phyloP scores from a whole-genome alignment of 2,329 filamentous ascomycete genomes.

The Neurospora sp. region DNA sequence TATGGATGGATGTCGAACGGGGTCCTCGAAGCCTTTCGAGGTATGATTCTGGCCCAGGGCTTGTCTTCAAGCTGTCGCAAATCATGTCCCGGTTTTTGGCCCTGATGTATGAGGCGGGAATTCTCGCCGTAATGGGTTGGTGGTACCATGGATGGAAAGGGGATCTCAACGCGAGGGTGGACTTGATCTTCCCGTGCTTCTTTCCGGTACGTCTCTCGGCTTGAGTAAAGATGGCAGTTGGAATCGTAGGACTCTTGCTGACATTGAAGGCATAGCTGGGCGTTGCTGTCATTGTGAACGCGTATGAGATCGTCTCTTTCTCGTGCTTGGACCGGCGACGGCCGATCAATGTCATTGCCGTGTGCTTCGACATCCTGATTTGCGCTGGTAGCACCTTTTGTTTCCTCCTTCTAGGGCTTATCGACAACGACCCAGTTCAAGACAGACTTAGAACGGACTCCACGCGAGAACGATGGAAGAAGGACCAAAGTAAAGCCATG shows the following conservation, averaged over 20 bases:
- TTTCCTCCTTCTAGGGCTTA: conserved; percentile 12
- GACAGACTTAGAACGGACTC: neutral
- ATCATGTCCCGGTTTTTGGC: conserved; percentile 8
- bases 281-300: conserved; percentile 6
- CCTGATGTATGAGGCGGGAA: conserved; percentile 6
- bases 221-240: neutral
- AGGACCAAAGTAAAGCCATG: conserved; percentile 15
- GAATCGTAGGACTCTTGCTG: neutral
- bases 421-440: conserved; percentile 3
- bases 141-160: conserved; percentile 10
- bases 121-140: conserved; percentile 10
- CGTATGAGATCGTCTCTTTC: conserved; percentile 13
- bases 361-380: conserved; percentile 11
- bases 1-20: neutral
- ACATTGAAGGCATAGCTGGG: conserved; percentile 7
- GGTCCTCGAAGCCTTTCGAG: neutral
- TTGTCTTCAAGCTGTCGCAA: conserved; percentile 9
- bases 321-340: conserved; percentile 8
- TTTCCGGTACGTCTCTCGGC: conserved; percentile 10
- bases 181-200: conserved; percentile 15
- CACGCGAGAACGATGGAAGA: conserved; percentile 4
- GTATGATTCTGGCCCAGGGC: conserved; percentile 1
- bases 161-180: conserved; percentile 11
- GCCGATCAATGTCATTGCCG: conserved; percentile 12
- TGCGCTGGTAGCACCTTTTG: conserved; percentile 12